Base-by-base conservation (phyloP, 176 grass and related monocot genomes). In the Areca catechu region DNA sequence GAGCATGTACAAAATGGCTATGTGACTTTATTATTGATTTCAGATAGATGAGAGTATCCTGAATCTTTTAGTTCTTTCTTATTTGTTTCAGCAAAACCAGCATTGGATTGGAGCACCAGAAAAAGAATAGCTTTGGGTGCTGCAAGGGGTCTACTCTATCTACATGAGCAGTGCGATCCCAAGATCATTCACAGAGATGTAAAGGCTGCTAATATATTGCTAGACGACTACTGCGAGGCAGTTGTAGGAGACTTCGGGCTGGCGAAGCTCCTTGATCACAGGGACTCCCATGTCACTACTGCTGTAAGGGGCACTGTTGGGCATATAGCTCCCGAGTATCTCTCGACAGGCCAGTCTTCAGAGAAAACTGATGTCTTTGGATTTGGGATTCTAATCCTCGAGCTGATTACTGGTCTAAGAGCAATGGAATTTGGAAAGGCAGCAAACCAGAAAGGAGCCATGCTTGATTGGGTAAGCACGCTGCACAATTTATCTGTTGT, bases 141-240 rank as follows among this genome's bases (percentile, higher is more conserved):
- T 43, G 34, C 34, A 43, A 43, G 34, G 10, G 34, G 34, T 43
- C 34, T 43, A 3, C 34, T 43, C 34, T 43, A 43, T 5, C 34
- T 43, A 43, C 34, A 23, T 15, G 62, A 65, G 62, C 62, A 65
- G 62, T 65, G 62, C 5, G 62, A 65, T 43, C 62, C 62, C 22
- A 65, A 65, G 62, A 65, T 65, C 62, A 65, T 65, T 22, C 62
- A 65, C 48, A 50, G 62, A n/a, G 62, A 65, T 43, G 62, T 65
- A 4, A 65, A 65, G 62, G 62, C 62, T 20, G 62, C 48, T 1
- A 65, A 65, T 16, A 65, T 65, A 19, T 25, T 65, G 62, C 62
- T 65, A 3, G 62, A 65, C 3, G 62, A 51, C 22, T 24, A 51
- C 15, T 65, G 62, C 7, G 62, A 65, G 48, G 62, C 62, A 7